phyloP scores from a whole-genome alignment of 192 early-diverging fungal genomes.

The Backusella sp. region DNA sequence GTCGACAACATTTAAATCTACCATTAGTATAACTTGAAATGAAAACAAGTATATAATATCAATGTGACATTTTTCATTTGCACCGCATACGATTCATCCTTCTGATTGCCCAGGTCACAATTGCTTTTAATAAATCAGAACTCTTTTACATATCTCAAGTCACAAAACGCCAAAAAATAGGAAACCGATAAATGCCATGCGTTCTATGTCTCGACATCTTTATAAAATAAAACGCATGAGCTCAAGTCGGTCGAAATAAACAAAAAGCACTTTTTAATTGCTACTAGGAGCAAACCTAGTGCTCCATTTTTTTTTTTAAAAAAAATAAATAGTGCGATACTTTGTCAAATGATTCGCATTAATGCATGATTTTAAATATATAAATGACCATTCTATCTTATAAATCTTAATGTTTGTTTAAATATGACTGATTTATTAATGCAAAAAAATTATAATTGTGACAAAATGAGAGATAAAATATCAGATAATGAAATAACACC shows the following conservation, averaged over 20 bases:
- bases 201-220: not conserved
- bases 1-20: not conserved
- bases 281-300: no score
- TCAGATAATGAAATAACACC: slow-evolving; percentile 75
- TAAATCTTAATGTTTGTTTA: no score
- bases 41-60: no score
- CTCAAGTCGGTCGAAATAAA: not conserved
- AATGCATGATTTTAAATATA: no score
- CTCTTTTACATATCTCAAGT: not conserved
- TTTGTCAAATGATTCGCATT: no score
- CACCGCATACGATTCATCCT: not conserved
- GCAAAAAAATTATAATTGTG: not conserved
- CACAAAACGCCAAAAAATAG: not conserved
- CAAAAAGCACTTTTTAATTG: not conserved
- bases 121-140: not conserved
- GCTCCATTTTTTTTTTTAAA: no score
- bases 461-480: slow-evolving; percentile 53
- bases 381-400: no score
- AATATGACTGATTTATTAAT: not conserved
- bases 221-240: not conserved
- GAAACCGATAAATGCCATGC: not conserved
- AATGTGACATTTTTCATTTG: not conserved
- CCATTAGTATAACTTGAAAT: no score
- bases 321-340: no score
- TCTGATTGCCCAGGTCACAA: not conserved